These are phyloP conservation scores for Mycosarcoma maydis DNA, from an alignment of 1,284 basidiomycete species.

Conservation along the genomic window DNA sequence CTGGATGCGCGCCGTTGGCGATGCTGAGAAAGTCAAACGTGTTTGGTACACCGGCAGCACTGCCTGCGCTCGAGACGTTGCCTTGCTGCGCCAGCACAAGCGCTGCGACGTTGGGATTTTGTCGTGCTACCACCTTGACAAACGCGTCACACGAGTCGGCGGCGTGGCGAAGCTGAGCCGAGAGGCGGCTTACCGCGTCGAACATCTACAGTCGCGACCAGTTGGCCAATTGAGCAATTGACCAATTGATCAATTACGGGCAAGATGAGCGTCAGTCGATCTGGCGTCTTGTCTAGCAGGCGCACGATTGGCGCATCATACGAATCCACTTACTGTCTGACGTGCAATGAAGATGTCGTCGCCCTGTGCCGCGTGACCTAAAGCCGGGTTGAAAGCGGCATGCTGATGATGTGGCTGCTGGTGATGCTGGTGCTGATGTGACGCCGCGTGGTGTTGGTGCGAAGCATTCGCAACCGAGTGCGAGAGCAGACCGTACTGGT, in stretches of 20 bases:
- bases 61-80: slow-evolving; percentile 31
- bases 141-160: slow-evolving; percentile 53
- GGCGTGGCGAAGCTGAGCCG: slow-evolving; percentile 49
- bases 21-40: slow-evolving; percentile 49
- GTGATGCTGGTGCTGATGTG: slow-evolving; percentile 47
- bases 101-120: slow-evolving; percentile 53
- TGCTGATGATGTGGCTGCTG: slow-evolving; percentile 42
- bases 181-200: slow-evolving; percentile 49
- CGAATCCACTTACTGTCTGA: slow-evolving; percentile 32
- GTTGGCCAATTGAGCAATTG: no score
- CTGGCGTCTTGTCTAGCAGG: no score
- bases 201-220: slow-evolving; percentile 46
- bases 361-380: slow-evolving; percentile 37
- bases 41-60: slow-evolving; percentile 26
- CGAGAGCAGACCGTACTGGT: slow-evolving; percentile 50
- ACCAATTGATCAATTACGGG: no score
- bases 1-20: slow-evolving; percentile 36
- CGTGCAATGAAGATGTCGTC: slow-evolving; percentile 51
- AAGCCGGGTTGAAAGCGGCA: slow-evolving; percentile 41
- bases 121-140: slow-evolving; percentile 48
- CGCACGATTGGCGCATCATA: no score
- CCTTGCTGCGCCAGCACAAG: slow-evolving; percentile 48
- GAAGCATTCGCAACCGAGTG: slow-evolving; percentile 39
- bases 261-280: no score
- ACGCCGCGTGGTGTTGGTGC: slow-evolving; percentile 45